Evolutionary conservation across 116 monocot genomes (phyloP), one percentile per base, ranked within the genome.

Genomic region (Dioscorea cayenensis): DNA sequence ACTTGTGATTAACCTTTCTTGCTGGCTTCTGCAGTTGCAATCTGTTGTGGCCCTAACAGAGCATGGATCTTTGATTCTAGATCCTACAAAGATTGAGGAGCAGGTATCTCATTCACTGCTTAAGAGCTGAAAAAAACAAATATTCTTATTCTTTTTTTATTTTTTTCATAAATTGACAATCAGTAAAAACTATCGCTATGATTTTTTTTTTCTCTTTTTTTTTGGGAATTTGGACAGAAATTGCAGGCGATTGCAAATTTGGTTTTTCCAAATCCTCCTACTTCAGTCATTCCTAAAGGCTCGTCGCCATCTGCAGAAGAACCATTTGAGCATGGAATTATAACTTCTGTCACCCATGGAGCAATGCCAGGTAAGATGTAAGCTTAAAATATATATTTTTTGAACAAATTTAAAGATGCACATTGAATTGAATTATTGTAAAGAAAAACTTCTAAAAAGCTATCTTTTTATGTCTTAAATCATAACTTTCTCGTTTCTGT

Each of bases 311-410:
- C 38, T 14, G 78, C 21, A n/a, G 66, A 84, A 66, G 83, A 88
- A 28, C 81, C 84, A 18, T 66, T 88, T 60, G 90, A 92, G 67
- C 82, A 86, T 59, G 90, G 97, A 73, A 77, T 97, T 28, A 86
- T 97, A 67, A 90, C 97, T 51, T 97, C 84, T 58, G 65, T 86
- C 62, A 88, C 86, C 27, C 78, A 83, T 79, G 97, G 97, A 36
- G 66, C 70, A 10, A 90, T 97, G 86, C 78, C 86, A 75, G 90
- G 97, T 95, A 80, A 82, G 66, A 62, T 66, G 17, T 78, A 66
- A 43, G 43, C 43, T 12, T 25, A 25, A 32, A 32, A 43, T 6
- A 9, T 10, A 6, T 43, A 1, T 43, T 43, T 43, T 43, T 43
- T 7, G 4, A 18, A 18, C 51, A 55, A n/a, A 18, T 55, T 5